Evolutionary conservation across 192 early-diverging fungal species (phyloP), one percentile per base, ranked within the genome.

Genomic region (Entomortierella chlamydospora): DNA sequence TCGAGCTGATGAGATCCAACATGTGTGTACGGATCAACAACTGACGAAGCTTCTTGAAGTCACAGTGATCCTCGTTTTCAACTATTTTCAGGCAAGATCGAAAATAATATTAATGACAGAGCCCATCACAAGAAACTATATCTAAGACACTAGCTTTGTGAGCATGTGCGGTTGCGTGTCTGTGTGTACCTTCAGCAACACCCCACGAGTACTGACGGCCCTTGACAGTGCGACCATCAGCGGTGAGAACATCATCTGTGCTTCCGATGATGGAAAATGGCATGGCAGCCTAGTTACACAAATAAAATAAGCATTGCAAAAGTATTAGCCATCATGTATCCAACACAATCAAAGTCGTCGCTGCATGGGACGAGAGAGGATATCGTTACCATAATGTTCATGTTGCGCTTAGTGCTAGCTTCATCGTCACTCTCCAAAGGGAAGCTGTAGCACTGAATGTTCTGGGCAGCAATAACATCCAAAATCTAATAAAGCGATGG

Each of bases 161-260:
- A 54, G 52, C 52, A 54, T 54, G 22, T 9, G 20, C 8, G 11
- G 37, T 23, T 53, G 1, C 25, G 26, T 34, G 1, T 22, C 10
- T 1, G 1, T 4, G 0, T 50, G 34, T 77, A 79, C 76, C 76
- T 88, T 99, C 97, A 26, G 95, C 96, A 65, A 97, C 96, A 78
- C 98, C 98, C 98, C 98, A 99, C 23, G 94, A 91, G 85, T 98
- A 99, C 84, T 97, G 90, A 64, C 98, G 92, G 59, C 98, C 98
- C 70, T 95, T 97, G 73, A 98, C 97, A 51, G 82, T 89, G 63
- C 95, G 91, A 17, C 98, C 98, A 64, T 96, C 94, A 51, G 85
- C 82, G 25, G 89, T 91, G 56, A 82, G 78, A 52, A 98, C 94
- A 67, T 98, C 97, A 61, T 91, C 87, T 55, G 93, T 94, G 83